phyloP scores from a whole-genome alignment of 2,329 filamentous ascomycete genomes.

The Sordariomycetes sp. region DNA sequence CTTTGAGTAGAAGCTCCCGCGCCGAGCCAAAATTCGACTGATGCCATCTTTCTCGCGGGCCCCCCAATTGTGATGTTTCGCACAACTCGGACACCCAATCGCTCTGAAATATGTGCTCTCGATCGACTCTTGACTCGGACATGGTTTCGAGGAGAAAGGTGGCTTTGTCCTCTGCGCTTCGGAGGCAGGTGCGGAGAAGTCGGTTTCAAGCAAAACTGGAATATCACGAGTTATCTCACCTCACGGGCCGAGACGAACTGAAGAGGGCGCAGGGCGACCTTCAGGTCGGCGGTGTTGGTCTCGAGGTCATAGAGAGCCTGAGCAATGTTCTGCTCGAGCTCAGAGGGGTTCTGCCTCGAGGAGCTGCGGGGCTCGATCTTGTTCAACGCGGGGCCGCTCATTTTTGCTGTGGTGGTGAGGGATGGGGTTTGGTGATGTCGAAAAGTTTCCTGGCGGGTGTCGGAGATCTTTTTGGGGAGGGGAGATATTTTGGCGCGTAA shows the following conservation, averaged over 20 bases:
- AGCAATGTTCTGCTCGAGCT: conserved; percentile 96
- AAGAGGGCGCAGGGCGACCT: conserved; percentile 88
- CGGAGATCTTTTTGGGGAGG: conserved; percentile 1
- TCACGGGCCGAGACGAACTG: conserved; percentile 98
- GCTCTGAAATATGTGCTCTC: neutral
- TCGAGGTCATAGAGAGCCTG: conserved; percentile 97
- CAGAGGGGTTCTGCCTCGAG: conserved; percentile 88
- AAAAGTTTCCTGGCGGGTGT: neutral
- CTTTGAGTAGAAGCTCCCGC: neutral
- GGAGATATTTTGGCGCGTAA: neutral
- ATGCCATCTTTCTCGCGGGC: neutral
- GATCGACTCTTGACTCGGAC: neutral
- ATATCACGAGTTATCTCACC: conserved; percentile 56
- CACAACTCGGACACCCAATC: neutral
- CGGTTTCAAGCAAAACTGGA: conserved; percentile 8
- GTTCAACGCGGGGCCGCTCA: conserved; percentile 69
- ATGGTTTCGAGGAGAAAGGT: neutral
- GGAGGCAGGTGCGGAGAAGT: neutral
- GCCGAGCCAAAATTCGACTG: conserved; percentile 2
- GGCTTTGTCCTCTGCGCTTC: neutral
- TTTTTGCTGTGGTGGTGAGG: conserved; percentile 33
- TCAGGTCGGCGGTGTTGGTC: conserved; percentile 98
- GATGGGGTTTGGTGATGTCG: conserved; percentile 13
- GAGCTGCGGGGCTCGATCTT: conserved; percentile 98
- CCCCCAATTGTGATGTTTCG: neutral